Percentiles rank a stretch among this genome's conserved stretches.
Conservation (phyloP, 2,329 filamentous ascomycete genomes). For the Didymella segeticola region DNA sequence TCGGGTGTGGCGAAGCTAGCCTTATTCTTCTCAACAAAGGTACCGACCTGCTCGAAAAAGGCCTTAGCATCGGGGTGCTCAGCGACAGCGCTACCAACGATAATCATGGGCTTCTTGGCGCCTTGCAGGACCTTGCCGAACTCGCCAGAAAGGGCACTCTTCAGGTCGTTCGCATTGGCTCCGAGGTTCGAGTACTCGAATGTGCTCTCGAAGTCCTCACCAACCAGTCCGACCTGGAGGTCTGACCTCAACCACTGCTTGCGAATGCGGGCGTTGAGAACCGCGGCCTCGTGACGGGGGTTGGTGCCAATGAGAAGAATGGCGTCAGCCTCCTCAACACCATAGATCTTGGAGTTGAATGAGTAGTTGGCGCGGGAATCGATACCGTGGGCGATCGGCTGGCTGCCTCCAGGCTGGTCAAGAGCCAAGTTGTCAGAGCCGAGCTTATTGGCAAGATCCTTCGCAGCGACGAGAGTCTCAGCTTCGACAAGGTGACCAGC, state of each 20-base stretch:
- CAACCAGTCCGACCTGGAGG: slow-evolving; percentile 88
- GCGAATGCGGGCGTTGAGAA: slow-evolving; percentile 93
- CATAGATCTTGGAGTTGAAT: slow-evolving; percentile 95
- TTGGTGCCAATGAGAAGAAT: slow-evolving; percentile 95
- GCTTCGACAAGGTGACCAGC: slow-evolving; percentile 90
- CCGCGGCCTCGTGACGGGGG: slow-evolving; percentile 91
- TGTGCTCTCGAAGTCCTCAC: slow-evolving; percentile 89
- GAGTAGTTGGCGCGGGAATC: slow-evolving; percentile 94
- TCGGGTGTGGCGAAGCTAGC: slow-evolving; percentile 85
- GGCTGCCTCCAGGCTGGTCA: slow-evolving; percentile 83
- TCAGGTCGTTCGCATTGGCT: slow-evolving; percentile 76
- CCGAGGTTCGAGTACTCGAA: slow-evolving; percentile 96
- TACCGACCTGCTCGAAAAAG: slow-evolving; percentile 88
- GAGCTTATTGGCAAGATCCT: slow-evolving; percentile 95
- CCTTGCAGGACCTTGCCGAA: slow-evolving; percentile 92
- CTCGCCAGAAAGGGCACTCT: slow-evolving; percentile 80
- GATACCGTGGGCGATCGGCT: slow-evolving; percentile 87
- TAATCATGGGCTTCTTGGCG: slow-evolving; percentile 94
- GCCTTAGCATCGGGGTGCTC: slow-evolving; percentile 92
- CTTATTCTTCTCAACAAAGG: slow-evolving; percentile 92
- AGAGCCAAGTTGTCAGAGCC: slow-evolving; percentile 95
- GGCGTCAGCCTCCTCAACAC: slow-evolving; percentile 90
- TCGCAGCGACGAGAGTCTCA: slow-evolving; percentile 93
- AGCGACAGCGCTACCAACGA: slow-evolving; percentile 88
- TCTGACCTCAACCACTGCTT: slow-evolving; percentile 98